phyloP scores from a whole-genome alignment of 345 rosid species.

The Brassica carinata region DNA sequence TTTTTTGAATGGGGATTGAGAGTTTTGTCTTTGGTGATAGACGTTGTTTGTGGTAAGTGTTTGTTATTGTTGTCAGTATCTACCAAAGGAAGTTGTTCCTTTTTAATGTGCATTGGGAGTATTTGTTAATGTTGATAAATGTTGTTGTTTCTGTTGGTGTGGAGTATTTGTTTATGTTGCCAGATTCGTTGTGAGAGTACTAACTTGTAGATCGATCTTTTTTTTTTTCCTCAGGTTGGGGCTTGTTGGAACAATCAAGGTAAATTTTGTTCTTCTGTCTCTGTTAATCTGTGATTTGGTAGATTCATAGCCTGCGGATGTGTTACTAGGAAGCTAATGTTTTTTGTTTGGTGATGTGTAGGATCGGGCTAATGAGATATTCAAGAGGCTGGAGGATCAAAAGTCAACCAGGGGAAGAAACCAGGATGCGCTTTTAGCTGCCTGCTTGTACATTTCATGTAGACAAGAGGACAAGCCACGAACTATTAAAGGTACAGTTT shows the following conservation, averaged over 20 bases:
- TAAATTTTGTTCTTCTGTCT: slow-evolving; percentile 35
- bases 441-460: slow-evolving; percentile 97
- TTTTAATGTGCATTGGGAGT: not conserved
- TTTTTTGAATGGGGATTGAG: no score
- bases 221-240: slow-evolving; percentile 68
- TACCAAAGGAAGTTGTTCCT: not conserved
- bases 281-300: not conserved
- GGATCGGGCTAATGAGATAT: slow-evolving; percentile 99
- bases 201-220: slow-evolving; percentile 19
- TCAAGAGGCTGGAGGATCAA: slow-evolving; percentile 93
- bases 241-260: slow-evolving; percentile 98
- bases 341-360: slow-evolving; percentile 29
- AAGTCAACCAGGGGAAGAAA: slow-evolving; percentile 99
- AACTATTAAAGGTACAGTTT: slow-evolving; percentile 93
- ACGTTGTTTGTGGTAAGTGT: no score
- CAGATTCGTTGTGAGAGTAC: slow-evolving; percentile 13
- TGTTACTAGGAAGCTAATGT: not conserved
- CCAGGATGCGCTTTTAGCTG: slow-evolving; percentile 98
- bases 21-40: no score
- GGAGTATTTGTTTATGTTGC: slow-evolving; percentile 13
- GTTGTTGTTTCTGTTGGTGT: no score
- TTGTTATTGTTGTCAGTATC: no score
- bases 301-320: not conserved
- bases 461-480: slow-evolving; percentile 99
- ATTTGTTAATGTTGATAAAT: not conserved